phyloP scores from a whole-genome alignment of 2,329 filamentous ascomycete genomes.

The Calonectria hawksworthii region DNA sequence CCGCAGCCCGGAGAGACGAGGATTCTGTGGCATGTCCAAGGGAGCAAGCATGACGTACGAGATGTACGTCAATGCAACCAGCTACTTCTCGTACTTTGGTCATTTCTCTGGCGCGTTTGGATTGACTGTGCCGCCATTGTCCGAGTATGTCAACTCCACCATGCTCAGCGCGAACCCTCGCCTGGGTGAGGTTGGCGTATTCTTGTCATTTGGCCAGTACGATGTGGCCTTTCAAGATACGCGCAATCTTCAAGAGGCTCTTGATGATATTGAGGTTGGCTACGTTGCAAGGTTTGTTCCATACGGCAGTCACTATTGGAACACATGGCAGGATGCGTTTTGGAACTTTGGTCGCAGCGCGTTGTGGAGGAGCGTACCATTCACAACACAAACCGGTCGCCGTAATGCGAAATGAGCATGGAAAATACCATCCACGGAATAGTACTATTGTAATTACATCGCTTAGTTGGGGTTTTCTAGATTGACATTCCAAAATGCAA shows the following conservation, averaged over 20 bases:
- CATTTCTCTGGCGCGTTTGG: constrained; percentile 1
- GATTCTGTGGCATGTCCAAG: background rate
- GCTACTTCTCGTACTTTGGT: background rate
- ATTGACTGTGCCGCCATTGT: background rate
- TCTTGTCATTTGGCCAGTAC: background rate
- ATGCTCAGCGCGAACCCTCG: background rate
- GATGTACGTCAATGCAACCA: background rate
- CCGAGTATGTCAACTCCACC: constrained; percentile 1
- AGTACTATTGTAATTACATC: no score
- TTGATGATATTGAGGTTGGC: background rate
- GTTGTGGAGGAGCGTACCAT: background rate
- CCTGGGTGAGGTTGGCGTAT: background rate
- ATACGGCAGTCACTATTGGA: constrained; percentile 1
- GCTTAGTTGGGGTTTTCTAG: no score
- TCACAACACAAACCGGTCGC: background rate
- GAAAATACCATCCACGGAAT: background rate
- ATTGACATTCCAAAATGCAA: background rate
- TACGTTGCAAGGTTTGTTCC: background rate
- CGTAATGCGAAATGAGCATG: background rate
- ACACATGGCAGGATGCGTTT: background rate
- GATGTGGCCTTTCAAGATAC: background rate
- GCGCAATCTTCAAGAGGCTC: background rate
- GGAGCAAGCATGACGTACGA: background rate
- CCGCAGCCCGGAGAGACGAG: background rate
- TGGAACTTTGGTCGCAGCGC: constrained; percentile 1